Evolutionary conservation across 192 early-diverging fungal species (phyloP), one percentile per base, ranked within the genome.

Genomic region (Phycomyces nitens): DNA sequence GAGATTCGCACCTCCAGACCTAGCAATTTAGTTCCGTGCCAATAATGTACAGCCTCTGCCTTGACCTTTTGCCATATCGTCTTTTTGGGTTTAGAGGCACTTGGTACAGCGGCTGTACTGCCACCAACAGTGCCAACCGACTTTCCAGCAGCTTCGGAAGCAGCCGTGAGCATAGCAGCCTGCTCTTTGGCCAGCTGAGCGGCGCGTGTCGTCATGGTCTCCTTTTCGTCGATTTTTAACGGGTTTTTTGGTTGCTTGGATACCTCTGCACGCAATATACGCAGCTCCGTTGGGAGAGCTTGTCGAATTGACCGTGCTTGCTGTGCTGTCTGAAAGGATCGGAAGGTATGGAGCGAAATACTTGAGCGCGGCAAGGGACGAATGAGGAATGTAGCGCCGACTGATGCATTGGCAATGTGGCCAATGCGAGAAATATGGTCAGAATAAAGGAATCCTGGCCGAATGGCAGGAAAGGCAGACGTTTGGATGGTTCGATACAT

Each of bases 21-120:
- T 53, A 97, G 74, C 14, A 97, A 81, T 77, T 93, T 93, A 8
- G 88, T 89, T 1, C 93, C 93, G 61, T 94, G 82, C 92, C 92
- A 94, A 80, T 92, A 90, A 76, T 94, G 95, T 47, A 84, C 67
- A 18, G 83, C 73, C 75, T 95, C 93, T 29, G 89, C 84, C 76
- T 95, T 94, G 71, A 94, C 83, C 53, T 87, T 72, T 49, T 82
- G 79, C 84, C 80, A 77, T 0, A 89, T 24, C 26, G 83, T 81
- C 60, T 83, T 87, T 56, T 85, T 87, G 3, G 12, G 60, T 24
- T 53, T 57, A 7, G 7, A 2, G 29, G 29, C 2, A 34, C 7
- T 34, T 34, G 7, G 3, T 34, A 34, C 29, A 34, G 29, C 29
- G 2, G 29, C 29, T 34, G 29, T 5, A 34, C 29, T 7, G 2